phyloP scores from a whole-genome alignment of 768 basidiomycete species.

The Lactarius tabidus region DNA sequence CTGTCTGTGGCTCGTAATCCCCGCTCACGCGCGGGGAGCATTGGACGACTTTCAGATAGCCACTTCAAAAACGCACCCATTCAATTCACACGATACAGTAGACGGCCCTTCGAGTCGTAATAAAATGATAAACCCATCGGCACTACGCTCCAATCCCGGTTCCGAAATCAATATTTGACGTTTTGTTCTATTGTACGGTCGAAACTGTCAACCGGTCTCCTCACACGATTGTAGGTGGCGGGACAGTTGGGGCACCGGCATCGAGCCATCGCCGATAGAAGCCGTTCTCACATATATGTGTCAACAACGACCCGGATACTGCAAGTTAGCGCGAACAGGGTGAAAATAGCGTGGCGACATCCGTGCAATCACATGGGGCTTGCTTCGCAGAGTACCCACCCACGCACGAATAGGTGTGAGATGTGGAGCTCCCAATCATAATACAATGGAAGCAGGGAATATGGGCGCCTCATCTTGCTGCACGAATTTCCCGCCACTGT shows the following conservation, averaged over 20 bases:
- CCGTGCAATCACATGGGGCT: no score
- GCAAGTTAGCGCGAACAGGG: not conserved
- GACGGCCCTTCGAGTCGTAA: not conserved
- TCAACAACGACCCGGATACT: not conserved
- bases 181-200: not conserved
- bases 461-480: not conserved
- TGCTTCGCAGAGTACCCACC: not conserved
- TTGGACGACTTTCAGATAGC: not conserved
- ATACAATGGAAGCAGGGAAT: not conserved
- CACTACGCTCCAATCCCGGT: not conserved
- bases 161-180: not conserved
- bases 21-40: not conserved
- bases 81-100: not conserved
- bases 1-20: not conserved
- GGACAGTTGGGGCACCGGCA: not conserved
- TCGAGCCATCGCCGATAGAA: not conserved
- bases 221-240: no score
- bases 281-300: not conserved
- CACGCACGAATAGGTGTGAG: not conserved
- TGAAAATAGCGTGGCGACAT: not conserved
- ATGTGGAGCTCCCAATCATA: not conserved
- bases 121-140: not conserved
- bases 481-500: no score
- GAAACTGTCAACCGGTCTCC: not conserved
- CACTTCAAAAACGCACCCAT: not conserved